Evolutionary conservation across 192 early-diverging fungal genomes (phyloP), one percentile per base, ranked within the genome.

Genomic region (Martensiomyces pterosporus): DNA sequence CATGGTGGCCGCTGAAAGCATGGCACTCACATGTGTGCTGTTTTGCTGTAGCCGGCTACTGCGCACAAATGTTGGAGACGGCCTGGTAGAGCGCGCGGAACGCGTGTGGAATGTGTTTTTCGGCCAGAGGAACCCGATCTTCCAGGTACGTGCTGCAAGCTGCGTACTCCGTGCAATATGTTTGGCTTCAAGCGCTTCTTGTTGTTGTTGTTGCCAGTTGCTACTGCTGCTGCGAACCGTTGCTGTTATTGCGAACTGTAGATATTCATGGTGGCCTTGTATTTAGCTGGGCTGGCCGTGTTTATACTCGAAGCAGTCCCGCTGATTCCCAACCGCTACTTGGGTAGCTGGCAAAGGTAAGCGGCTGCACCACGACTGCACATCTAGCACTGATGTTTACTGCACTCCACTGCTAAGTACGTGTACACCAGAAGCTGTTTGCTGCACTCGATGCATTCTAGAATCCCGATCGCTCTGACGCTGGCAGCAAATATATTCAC

Each of bases 241-340:
- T n/a, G n/a, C n/a, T n/a, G n/a, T n/a, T n/a, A n/a, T n/a, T n/a
- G n/a, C n/a, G n/a, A n/a, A n/a, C n/a, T n/a, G n/a, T n/a, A 64
- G 61, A 55, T 59, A 24, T 26, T 64, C 26, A 60, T 45, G 4
- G 36, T 72, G 3, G 53, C 24, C 24, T 49, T 72, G 23, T 72
- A 72, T 24, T 52, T 63, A 43, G 22, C 36, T 3, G 68, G 68
- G 9, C 39, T 72, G 25, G 49, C 49, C 9, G 57, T 64, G 27
- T 72, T 72, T 39, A 50, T 59, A 18, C 10, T 22, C 21, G 47
- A 64, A 54, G 68, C 52, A 5, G 61, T 61, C 25, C 60, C 68
- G 12, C 12, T 29, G 24, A 63, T 72, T 26, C 68, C 68, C 13
- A 72, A 72, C 42, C 68, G 61, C 24, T 64, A 72, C 36, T 49